Conservation (phyloP, 139 green algal genomes). For the Coelastrella sp. region DNA sequence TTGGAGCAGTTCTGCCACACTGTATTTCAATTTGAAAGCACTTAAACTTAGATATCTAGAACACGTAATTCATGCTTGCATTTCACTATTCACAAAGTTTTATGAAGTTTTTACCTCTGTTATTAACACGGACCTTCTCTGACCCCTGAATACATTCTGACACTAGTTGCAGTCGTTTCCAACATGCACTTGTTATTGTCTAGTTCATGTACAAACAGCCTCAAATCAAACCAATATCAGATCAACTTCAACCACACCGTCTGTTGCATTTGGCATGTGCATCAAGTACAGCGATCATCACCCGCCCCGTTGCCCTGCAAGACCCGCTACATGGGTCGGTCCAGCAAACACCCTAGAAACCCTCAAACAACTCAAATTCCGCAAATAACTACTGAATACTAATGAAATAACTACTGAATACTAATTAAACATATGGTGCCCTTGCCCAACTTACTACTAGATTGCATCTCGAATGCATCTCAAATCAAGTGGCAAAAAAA, state of each 20-base stretch:
- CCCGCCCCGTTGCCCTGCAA: constrained; percentile 60
- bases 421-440: background rate
- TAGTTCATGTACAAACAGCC: too few relatives aligned
- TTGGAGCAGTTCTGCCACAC: too few relatives aligned
- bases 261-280: constrained; percentile 78
- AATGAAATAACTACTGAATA: background rate
- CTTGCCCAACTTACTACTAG: background rate
- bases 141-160: too few relatives aligned
- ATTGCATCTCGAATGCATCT: background rate
- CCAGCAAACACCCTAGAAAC: background rate
- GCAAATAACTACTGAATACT: background rate
- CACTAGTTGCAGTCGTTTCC: too few relatives aligned
- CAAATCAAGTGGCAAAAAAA: background rate
- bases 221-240: background rate
- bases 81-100: too few relatives aligned
- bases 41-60: too few relatives aligned
- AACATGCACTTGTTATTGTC: too few relatives aligned
- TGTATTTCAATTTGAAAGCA: too few relatives aligned
- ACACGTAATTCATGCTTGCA: too few relatives aligned
- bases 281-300: constrained; percentile 62
- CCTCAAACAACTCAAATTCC: background rate
- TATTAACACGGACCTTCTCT: too few relatives aligned
- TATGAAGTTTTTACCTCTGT: too few relatives aligned
- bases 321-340: background rate
- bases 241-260: constrained; percentile 40